phyloP scores from a whole-genome alignment of 176 grass and related monocot genomes.

The Microstegium vimineum region DNA sequence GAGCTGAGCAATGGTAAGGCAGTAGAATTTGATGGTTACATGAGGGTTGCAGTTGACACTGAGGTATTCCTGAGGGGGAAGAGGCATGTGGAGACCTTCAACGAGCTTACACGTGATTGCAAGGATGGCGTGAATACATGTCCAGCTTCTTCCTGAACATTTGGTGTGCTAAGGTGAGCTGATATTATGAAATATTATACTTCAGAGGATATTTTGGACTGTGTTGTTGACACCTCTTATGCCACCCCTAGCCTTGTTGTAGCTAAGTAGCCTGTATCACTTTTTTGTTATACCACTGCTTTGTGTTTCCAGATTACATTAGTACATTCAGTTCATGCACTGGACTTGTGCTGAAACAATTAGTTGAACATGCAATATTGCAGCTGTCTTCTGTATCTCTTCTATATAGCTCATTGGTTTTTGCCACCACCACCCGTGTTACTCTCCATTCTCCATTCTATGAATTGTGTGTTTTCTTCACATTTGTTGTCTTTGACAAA shows the following conservation, averaged over 20 bases:
- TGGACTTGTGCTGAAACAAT: constrained; percentile 12
- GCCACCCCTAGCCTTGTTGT: constrained; percentile 17
- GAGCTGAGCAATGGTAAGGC: constrained; percentile 66
- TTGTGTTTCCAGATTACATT: constrained; percentile 19
- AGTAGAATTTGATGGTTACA: constrained; percentile 91
- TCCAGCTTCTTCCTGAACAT: constrained; percentile 34
- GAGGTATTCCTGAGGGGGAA: constrained; percentile 91
- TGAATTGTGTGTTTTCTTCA: background rate
- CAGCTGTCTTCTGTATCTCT: constrained; percentile 20
- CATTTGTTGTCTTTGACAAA: background rate
- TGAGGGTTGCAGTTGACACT: constrained; percentile 90
- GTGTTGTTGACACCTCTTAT: constrained; percentile 1
- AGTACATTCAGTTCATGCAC: constrained; percentile 25
- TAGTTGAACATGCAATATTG: constrained; percentile 6
- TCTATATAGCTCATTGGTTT: background rate
- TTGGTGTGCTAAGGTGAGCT: constrained; percentile 19
- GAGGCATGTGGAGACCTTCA: constrained; percentile 89
- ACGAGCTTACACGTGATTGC: constrained; percentile 76
- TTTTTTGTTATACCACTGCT: background rate
- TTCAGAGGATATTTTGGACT: constrained; percentile 20
- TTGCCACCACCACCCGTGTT: background rate
- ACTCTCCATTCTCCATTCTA: background rate
- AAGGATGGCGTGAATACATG: constrained; percentile 90
- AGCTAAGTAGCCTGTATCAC: constrained; percentile 6
- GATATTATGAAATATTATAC: background rate